These are phyloP conservation scores for Talaromyces albobiverticillius DNA, from an alignment of 2,329 filamentous ascomycete species.

Conservation along the genomic window DNA sequence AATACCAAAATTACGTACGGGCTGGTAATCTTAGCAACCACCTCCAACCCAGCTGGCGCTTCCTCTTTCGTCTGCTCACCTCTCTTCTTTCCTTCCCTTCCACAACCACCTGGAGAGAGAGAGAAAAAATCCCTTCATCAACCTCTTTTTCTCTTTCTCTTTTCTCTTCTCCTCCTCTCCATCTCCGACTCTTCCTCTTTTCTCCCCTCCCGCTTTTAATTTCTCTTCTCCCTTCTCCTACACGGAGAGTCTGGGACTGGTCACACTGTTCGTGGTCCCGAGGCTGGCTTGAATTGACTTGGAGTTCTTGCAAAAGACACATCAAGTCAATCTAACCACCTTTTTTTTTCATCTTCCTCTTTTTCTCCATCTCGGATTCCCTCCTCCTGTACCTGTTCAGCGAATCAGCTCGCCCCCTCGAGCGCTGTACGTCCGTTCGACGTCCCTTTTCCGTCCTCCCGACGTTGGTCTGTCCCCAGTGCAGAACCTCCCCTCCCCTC, in stretches of 20 bases:
- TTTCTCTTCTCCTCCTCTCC: constrained; percentile 30
- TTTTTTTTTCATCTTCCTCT: background rate
- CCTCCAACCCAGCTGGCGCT: background rate
- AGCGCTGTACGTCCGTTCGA: constrained; percentile 39
- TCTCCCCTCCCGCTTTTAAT: constrained; percentile 8
- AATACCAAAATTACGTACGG: constrained; percentile 12
- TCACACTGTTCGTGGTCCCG: constrained; percentile 26
- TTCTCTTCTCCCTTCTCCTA: constrained; percentile 22
- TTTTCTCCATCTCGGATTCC: constrained; percentile 14
- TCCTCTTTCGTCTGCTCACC: constrained; percentile 15
- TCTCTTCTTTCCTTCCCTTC: constrained; percentile 32
- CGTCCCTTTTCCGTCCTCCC: constrained; percentile 22
- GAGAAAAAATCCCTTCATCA: constrained; percentile 31
- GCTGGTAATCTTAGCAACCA: constrained; percentile 1
- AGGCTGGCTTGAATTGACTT: background rate
- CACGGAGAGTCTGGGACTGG: constrained; percentile 40
- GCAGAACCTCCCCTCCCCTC: constrained; percentile 29
- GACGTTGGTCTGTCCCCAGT: constrained; percentile 34
- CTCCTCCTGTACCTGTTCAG: constrained; percentile 23
- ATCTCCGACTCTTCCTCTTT: constrained; percentile 22
- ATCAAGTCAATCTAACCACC: constrained; percentile 16
- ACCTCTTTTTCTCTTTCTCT: constrained; percentile 31
- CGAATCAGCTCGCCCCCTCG: constrained; percentile 35
- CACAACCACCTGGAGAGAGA: constrained; percentile 43
- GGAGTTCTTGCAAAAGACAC: background rate